phyloP scores from a whole-genome alignment of 495 filamentous ascomycete species.

The Penicillium ochrochloron region DNA sequence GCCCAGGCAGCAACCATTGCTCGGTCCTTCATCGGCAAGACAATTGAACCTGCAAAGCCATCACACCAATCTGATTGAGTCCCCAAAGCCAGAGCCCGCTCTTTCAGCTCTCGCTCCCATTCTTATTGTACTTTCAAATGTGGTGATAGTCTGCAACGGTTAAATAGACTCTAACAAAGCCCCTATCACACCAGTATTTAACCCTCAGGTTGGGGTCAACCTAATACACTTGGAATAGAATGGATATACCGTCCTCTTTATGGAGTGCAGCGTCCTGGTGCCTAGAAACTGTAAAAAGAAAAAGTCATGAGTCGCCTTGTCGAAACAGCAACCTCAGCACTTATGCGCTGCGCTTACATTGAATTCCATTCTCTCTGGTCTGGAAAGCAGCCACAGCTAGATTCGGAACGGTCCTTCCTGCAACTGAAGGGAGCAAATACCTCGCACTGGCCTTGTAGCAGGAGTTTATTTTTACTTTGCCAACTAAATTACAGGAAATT shows the following conservation, averaged over 20 bases:
- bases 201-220: neutral
- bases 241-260: too few relatives aligned
- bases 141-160: neutral
- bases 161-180: neutral
- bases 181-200: neutral
- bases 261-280: too few relatives aligned
- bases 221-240: too few relatives aligned
- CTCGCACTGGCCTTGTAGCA: neutral
- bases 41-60: neutral
- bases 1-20: neutral
- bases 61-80: neutral
- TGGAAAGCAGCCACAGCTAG: too few relatives aligned
- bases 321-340: too few relatives aligned
- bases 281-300: too few relatives aligned
- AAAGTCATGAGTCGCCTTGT: too few relatives aligned
- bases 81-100: neutral
- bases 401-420: too few relatives aligned
- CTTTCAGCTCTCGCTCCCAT: neutral
- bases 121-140: neutral
- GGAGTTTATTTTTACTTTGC: neutral
- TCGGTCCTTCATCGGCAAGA: neutral
- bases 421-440: too few relatives aligned
- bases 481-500: neutral
- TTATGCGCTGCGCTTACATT: too few relatives aligned
- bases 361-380: too few relatives aligned